phyloP scores from a whole-genome alignment of 108 stramenopile genomes.

The Fistulifera pelliculosa region DNA sequence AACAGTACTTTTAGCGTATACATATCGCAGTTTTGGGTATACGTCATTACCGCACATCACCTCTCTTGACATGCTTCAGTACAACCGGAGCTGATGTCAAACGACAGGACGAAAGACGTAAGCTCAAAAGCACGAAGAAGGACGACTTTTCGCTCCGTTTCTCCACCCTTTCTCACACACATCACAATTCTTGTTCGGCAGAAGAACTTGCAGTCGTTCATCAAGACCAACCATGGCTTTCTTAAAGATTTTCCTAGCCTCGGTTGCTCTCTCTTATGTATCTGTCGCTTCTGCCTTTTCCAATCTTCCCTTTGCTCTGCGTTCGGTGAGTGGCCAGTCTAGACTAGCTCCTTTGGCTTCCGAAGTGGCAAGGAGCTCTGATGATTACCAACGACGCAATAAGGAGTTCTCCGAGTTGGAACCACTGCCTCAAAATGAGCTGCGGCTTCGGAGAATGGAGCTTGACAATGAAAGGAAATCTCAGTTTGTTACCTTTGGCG shows the following conservation, averaged over 20 bases:
- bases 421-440: conserved; percentile 16
- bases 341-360: not conserved
- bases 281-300: no score
- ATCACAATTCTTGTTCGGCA: conserved; percentile 1
- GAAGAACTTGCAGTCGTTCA: not conserved
- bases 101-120: no score
- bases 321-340: not conserved
- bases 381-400: conserved; percentile 6
- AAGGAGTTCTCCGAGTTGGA: conserved; percentile 35
- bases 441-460: conserved; percentile 23
- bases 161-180: conserved; percentile 1
- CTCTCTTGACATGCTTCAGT: no score
- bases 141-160: not conserved
- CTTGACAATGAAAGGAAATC: conserved; percentile 14
- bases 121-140: no score
- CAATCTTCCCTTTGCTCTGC: no score
- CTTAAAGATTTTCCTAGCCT: not conserved
- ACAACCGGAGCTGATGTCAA: no score
- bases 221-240: conserved; percentile 1
- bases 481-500: conserved; percentile 37
- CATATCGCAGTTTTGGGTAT: no score
- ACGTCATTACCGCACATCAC: no score
- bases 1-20: no score
- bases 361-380: not conserved
- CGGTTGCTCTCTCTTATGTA: not conserved